Evolutionary conservation across 2,329 filamentous ascomycete genomes (phyloP).

Genomic region (Clonostachys rosea): DNA sequence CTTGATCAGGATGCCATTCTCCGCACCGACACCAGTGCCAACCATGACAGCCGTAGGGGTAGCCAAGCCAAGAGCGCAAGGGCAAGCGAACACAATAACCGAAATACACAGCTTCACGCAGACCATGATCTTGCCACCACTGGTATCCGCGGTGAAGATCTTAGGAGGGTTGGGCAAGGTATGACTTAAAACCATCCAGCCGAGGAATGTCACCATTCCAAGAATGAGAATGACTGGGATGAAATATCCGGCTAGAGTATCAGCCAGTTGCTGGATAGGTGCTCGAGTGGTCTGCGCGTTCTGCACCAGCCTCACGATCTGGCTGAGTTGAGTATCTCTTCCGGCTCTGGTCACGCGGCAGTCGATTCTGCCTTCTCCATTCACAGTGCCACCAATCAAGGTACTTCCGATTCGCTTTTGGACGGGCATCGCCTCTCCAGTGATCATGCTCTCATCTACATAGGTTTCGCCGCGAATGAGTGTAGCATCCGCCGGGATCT

Average conservation of each 20-base stretch:
- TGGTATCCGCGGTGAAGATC: conserved; percentile 76
- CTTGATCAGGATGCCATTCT: conserved; percentile 97
- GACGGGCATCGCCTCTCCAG: conserved; percentile 93
- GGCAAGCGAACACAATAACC: conserved; percentile 96
- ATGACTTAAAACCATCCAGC: conserved; percentile 95
- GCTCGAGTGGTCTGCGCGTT: conserved; percentile 92
- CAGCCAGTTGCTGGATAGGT: conserved; percentile 89
- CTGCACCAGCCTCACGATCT: conserved; percentile 97
- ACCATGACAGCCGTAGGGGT: conserved; percentile 99
- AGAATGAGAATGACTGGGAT: conserved; percentile 84
- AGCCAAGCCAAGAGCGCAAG: conserved; percentile 90
- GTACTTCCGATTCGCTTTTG: conserved; percentile 76
- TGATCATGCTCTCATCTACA: conserved; percentile 97
- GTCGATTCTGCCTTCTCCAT: conserved; percentile 85
- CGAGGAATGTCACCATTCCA: conserved; percentile 78
- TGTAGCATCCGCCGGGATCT: conserved; percentile 88
- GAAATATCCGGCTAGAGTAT: conserved; percentile 89
- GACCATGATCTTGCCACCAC: conserved; percentile 91
- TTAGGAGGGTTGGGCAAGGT: conserved; percentile 76
- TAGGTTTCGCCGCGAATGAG: conserved; percentile 89
- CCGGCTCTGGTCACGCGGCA: conserved; percentile 90
- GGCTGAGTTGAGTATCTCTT: conserved; percentile 92
- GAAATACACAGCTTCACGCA: conserved; percentile 97
- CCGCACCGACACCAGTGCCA: conserved; percentile 91
- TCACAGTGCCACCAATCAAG: conserved; percentile 92